A percentile compares a stretch with the other conserved stretches of the same genome.
Conservation (phyloP, 305 asterid species). For the Fraxinus dipetala region DNA sequence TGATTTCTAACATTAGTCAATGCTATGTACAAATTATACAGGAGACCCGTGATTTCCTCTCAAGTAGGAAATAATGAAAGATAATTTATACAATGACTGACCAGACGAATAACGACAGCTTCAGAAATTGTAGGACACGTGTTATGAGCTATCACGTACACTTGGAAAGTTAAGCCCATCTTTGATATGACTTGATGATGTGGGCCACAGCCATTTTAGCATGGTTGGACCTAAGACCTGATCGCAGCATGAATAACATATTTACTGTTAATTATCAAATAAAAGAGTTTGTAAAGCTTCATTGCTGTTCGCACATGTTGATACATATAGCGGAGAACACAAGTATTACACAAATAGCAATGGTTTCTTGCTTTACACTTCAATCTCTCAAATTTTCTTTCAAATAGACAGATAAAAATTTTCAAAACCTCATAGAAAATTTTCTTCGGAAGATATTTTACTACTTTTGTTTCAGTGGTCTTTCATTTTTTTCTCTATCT, state of each 20-base stretch:
- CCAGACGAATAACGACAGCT: neutral
- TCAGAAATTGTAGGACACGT: neutral
- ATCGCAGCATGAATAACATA: neutral
- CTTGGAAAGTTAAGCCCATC: constrained; percentile 80
- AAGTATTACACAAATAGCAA: neutral
- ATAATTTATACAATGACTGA: neutral
- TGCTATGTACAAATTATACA: constrained; percentile 11
- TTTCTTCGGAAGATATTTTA: neutral
- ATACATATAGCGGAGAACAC: neutral
- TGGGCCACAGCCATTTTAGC: constrained; percentile 87
- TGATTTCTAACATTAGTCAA: neutral
- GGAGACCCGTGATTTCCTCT: neutral
- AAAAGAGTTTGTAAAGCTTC: neutral
- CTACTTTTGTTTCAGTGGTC: neutral
- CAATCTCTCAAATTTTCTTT: neutral
- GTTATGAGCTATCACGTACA: constrained; percentile 49
- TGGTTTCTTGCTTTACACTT: neutral
- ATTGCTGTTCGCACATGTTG: neutral
- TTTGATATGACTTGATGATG: constrained; percentile 69
- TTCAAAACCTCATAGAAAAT: neutral
- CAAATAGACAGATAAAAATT: neutral
- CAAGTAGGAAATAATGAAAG: neutral
- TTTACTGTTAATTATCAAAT: neutral
- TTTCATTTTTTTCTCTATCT: neutral
- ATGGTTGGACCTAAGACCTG: constrained; percentile 83